Evolutionary conservation across 2,329 filamentous ascomycete genomes (phyloP), one percentile per base, ranked within the genome.

Genomic region (Thielaviopsis euricoi): DNA sequence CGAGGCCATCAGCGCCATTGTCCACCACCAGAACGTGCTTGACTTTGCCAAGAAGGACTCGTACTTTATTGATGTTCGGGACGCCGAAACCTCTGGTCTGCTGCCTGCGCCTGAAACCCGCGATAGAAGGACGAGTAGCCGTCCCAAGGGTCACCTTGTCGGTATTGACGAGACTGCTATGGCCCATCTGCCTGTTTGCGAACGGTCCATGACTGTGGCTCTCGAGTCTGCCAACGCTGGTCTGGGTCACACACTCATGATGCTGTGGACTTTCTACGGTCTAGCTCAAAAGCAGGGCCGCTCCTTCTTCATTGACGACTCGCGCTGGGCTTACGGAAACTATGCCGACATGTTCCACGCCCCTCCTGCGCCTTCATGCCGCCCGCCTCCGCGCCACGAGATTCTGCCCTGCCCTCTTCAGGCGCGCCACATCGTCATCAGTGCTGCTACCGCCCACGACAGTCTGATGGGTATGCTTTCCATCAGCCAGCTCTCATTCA

Each of bases 281-380:
- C 71, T 94, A 57, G 87, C 89, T 1, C 76, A 84, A 66, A 78
- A 82, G 60, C 86, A 94, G 67, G 80, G 79, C 15, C 76, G 88
- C 23, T 76, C 81, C 0, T 94, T 95, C 69, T 94, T 95, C 71
- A 75, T 95, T 62, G 87, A 94, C 64, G 89, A 95, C 69, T 81
- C 85, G 6, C 77, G 84, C 63, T 95, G 89, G 84, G 83, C 85
- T 1, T 93, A 93, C 64, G 89, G 89, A 10, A 75, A 77, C 55
- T 95, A 87, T 66, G 77, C 76, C 0, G 76, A 80, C 55, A 88
- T 87, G 64, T 94, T 95, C 69, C 72, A 79, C 52, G 71, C 80
- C 2, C 84, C 85, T 1, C 83, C 86, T 0, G 63, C 75, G 1
- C 82, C 84, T 1, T 69, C 73, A 23, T 94, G 89, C 67, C 76